These are phyloP conservation scores for Helicocarpus griseus DNA, from an alignment of 2,329 filamentous ascomycete genomes.

Conservation along the genomic window DNA sequence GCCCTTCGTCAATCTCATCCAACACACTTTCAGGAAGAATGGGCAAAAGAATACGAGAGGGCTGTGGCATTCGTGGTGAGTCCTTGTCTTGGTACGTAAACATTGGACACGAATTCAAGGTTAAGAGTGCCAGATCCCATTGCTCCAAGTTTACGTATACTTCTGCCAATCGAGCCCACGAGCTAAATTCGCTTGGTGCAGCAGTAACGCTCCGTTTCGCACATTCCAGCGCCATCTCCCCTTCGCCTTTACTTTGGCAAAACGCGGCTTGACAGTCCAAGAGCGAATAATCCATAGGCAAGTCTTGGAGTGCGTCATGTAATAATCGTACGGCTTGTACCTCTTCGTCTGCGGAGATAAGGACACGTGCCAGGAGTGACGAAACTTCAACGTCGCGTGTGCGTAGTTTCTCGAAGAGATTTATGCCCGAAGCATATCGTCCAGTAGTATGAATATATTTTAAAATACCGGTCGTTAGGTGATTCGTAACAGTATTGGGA, in stretches of 20 bases:
- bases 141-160: conserved; percentile 91
- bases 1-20: conserved; percentile 92
- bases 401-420: conserved; percentile 91
- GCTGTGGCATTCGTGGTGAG: conserved; percentile 86
- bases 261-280: conserved; percentile 92
- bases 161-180: conserved; percentile 87
- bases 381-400: conserved; percentile 88
- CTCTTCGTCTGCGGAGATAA: conserved; percentile 92
- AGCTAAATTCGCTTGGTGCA: conserved; percentile 92
- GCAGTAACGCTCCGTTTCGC: conserved; percentile 92
- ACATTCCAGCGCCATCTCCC: conserved; percentile 81
- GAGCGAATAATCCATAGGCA: conserved; percentile 96
- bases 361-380: conserved; percentile 78
- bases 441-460: conserved; percentile 95
- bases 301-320: conserved; percentile 77
- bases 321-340: conserved; percentile 87
- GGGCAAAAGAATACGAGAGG: conserved; percentile 76
- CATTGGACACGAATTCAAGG: conserved; percentile 97
- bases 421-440: conserved; percentile 88
- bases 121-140: conserved; percentile 91
- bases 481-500: conserved; percentile 91
- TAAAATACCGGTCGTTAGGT: conserved; percentile 84
- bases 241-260: conserved; percentile 74
- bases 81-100: conserved; percentile 99
- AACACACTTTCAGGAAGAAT: conserved; percentile 80